Evolutionary conservation across 140 eudicot genomes (phyloP), one percentile per base, ranked within the genome.

Genomic region (Flaveria floridana): DNA sequence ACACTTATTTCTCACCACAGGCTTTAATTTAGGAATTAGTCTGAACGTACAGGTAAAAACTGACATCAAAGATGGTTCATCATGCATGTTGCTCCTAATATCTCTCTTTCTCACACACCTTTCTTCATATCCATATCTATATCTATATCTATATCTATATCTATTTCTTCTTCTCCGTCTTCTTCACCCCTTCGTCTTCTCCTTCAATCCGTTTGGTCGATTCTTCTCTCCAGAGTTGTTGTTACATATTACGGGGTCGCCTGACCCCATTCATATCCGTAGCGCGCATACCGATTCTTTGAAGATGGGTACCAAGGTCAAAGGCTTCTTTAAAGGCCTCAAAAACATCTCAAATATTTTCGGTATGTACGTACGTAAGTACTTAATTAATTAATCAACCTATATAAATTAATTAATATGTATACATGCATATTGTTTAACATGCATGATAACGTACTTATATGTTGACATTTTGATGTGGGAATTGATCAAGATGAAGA

Each of bases 311-410:
- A 72, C 84, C 6, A 85, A 82, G 79, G 77, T 82, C 76, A 85
- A 85, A 76, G 86, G 89, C 67, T 70, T 85, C 57, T 52, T 85
- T 37, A 85, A 82, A 72, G 86, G 89, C 75, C 72, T 85, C 1
- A 78, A 71, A 63, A 76, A 78, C 81, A 65, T 85, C 74, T 82
- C 89, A 66, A 71, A 72, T 20, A 67, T 64, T 57, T 85, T 82
- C 65, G 88, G 88, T 58, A 57, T 2, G 26, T 23, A 23, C 25
- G 25, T 57, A 57, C 48, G 48, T 42, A 8, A 2, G 0, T 44
- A 58, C 11, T 1, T n/a, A 20, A 3, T 13, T n/a, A 20, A 3
- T 13, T 48, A 3, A 48, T 14, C 55, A 11, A 48, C 6, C 1
- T 14, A 48, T 14, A 14, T 0, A 0, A 3, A 14, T 48, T 44